phyloP scores from a whole-genome alignment of 2,329 filamentous ascomycete genomes.

The Trichoderma sp. region DNA sequence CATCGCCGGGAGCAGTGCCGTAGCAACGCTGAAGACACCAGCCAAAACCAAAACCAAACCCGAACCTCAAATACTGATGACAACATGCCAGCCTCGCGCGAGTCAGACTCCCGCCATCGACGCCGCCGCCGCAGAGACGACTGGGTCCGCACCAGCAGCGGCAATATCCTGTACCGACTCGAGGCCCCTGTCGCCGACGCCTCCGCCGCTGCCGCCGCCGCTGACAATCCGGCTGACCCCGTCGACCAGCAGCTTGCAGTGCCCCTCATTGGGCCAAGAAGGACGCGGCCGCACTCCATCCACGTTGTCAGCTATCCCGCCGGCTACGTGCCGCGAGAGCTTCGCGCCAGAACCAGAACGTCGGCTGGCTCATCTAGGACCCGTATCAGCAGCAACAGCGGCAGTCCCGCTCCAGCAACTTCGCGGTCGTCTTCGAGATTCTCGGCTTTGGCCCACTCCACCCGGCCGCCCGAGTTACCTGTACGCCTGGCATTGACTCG shows the following conservation, averaged over 20 bases:
- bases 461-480: slow-evolving; percentile 18
- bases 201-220: slow-evolving; percentile 14
- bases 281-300: slow-evolving; percentile 47
- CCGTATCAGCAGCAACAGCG: not conserved
- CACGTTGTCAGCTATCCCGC: slow-evolving; percentile 49
- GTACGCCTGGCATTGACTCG: slow-evolving; percentile 23
- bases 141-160: slow-evolving; percentile 35
- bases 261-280: slow-evolving; percentile 47
- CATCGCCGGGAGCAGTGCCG: slow-evolving; percentile 18
- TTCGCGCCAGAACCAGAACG: slow-evolving; percentile 37
- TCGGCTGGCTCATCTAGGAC: slow-evolving; percentile 11
- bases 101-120: slow-evolving; percentile 20
- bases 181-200: slow-evolving; percentile 25
- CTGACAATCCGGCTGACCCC: slow-evolving; percentile 22
- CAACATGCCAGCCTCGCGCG: slow-evolving; percentile 25
- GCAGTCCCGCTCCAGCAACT: not conserved
- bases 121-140: slow-evolving; percentile 29
- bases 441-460: not conserved
- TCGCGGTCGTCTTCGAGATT: slow-evolving; percentile 18
- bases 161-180: slow-evolving; percentile 40
- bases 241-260: slow-evolving; percentile 37
- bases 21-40: not conserved
- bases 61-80: not conserved
- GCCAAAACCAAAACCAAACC: too few species aligned
- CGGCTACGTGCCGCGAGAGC: slow-evolving; percentile 51